Evolutionary conservation across 768 basidiomycete genomes (phyloP), one percentile per base, ranked within the genome.

Genomic region (Russula sp.): DNA sequence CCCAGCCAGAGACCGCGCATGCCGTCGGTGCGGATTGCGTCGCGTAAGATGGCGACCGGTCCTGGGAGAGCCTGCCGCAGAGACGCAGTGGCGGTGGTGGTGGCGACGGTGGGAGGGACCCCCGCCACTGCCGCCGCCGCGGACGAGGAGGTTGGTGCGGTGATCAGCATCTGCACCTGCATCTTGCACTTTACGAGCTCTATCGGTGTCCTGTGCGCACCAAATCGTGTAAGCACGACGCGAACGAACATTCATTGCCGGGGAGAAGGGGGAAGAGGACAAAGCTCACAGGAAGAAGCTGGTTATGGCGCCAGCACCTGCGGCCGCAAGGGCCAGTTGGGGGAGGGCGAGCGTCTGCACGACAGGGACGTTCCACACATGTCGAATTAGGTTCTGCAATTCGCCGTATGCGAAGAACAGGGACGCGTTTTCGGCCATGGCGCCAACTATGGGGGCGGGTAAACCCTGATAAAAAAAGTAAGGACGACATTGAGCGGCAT

Each of bases 101-200:
- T 13, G 7, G 53, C 39, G 43, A 55, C 32, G 11, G 67, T 50
- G 13, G 70, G 62, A 9, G 67, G 39, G 5, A 60, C 25, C 20
- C 69, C 25, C 7, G 88, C 85, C 0, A 86, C 81, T 32, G 63
- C 39, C 3, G 61, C 10, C 16, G 67, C 10, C 11, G 65, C 59
- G 1, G 67, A n/a, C 11, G 70, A 59, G 8, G 70, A 59, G 8
- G 65, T 43, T 34, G 61, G 59, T 8, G 74, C 59, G n/a, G 73
- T 61, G 20, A 79, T 75, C 22, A 96, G 83, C 83, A 92, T 87
- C 70, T 96, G 93, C 2, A 97, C 95, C 73, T 97, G 95, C 93
- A 98, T 96, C 73, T 93, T 92, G 77, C 93, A 97, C 75, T 98
- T 97, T 61, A 98, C 83, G 52, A 97, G 86, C 69, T 97, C 95